Percentiles rank a stretch among this genome's conserved stretches.
Evolutionary conservation across 352 stramenopile genomes (phyloP).

Genomic region (Thraustochytrium sp.): DNA sequence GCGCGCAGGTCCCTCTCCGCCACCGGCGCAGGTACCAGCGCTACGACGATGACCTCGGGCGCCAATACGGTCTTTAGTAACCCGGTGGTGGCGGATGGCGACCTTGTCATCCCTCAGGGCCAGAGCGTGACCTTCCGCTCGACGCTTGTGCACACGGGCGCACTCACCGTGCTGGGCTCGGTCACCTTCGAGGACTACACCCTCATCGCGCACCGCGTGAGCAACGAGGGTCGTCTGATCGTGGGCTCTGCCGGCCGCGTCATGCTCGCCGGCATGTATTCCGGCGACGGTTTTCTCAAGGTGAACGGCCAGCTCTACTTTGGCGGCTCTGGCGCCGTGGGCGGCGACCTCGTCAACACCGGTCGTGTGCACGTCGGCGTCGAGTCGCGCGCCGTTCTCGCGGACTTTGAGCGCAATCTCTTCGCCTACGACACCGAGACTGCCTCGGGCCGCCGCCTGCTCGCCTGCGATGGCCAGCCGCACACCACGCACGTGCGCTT

Average conservation of each 20-base stretch:
- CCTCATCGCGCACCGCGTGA: not conserved
- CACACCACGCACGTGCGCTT: not conserved
- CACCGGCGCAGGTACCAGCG: not conserved
- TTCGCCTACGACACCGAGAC: not conserved
- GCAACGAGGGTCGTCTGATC: slow-evolving; percentile 1
- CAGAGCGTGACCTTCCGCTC: not conserved
- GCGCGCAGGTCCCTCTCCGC: not conserved
- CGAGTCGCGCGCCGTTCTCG: not conserved
- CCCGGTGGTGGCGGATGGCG: not conserved
- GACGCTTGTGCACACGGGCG: not conserved
- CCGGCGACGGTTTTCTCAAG: not conserved
- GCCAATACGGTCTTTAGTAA: not conserved
- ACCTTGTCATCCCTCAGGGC: not conserved
- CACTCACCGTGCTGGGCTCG: not conserved
- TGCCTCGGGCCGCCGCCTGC: not conserved
- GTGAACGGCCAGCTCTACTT: not conserved
- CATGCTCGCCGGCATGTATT: not conserved
- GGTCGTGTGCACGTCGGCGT: not conserved
- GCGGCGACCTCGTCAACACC: slow-evolving; percentile 8
- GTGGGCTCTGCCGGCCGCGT: not conserved
- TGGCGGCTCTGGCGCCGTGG: not conserved
- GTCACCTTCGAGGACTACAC: not conserved
- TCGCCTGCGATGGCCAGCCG: not conserved
- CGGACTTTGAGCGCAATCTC: slow-evolving; percentile 24
- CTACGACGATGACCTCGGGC: not conserved